These are phyloP conservation scores for Skeletonema tropicum DNA, from an alignment of 108 stramenopile species.

Conservation along the genomic window DNA sequence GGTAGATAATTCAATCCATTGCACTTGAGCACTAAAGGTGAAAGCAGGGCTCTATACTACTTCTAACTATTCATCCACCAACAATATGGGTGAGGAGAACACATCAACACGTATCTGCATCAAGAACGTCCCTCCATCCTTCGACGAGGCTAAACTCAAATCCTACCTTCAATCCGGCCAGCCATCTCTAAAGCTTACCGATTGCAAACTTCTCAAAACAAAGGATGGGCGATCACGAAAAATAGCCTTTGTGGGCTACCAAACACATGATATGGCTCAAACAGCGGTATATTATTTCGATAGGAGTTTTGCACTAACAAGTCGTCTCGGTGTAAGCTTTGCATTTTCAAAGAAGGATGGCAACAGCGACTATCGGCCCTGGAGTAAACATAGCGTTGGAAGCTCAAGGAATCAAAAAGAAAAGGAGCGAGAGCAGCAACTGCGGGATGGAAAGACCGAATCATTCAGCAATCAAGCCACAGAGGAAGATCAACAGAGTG, in stretches of 20 bases:
- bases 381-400: slow-evolving; percentile 61
- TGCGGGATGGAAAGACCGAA: neutral
- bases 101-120: slow-evolving; percentile 76
- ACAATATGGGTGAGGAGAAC: neutral
- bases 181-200: slow-evolving; percentile 54
- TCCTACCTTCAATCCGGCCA: slow-evolving; percentile 47
- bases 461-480: neutral
- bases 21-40: too few relatives aligned
- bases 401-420: slow-evolving; percentile 35
- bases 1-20: too few relatives aligned
- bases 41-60: neutral
- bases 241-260: slow-evolving; percentile 87
- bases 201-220: slow-evolving; percentile 76
- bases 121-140: slow-evolving; percentile 81
- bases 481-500: slow-evolving; percentile 15
- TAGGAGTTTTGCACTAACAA: slow-evolving; percentile 58
- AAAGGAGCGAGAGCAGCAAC: slow-evolving; percentile 20
- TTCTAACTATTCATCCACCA: neutral
- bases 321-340: slow-evolving; percentile 67
- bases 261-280: slow-evolving; percentile 54
- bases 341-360: slow-evolving; percentile 65
- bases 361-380: slow-evolving; percentile 48
- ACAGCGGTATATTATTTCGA: slow-evolving; percentile 65
- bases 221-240: slow-evolving; percentile 68
- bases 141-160: slow-evolving; percentile 64